phyloP scores from a whole-genome alignment of 176 grass and related monocot species.

The Areca catechu region DNA sequence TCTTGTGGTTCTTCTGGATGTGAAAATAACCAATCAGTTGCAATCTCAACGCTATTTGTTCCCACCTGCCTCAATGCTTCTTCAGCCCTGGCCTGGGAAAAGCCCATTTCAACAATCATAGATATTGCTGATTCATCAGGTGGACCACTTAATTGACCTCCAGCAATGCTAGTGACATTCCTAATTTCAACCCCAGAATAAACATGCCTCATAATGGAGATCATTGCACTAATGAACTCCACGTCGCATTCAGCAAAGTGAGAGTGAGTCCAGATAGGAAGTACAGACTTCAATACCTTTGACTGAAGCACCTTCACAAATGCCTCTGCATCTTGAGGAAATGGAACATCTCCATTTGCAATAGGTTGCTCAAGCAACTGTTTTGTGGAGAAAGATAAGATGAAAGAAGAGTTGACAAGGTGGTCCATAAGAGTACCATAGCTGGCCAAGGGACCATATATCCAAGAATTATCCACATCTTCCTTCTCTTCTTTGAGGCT shows the following conservation, averaged over 20 bases:
- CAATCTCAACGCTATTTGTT: conserved; percentile 91
- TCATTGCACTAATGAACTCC: conserved; percentile 75
- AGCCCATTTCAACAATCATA: conserved; percentile 96
- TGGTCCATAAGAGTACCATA: conserved; percentile 80
- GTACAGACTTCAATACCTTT: conserved; percentile 77
- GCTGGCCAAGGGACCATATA: conserved; percentile 75
- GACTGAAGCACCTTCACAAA: conserved; percentile 92
- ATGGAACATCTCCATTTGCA: conserved; percentile 46
- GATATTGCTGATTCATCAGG: conserved; percentile 89
- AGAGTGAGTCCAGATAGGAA: conserved; percentile 90
- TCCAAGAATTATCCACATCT: conserved; percentile 75
- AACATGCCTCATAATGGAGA: conserved; percentile 92
- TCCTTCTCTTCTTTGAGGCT: conserved; percentile 45
- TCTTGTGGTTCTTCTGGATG: conserved; percentile 93
- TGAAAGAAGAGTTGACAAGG: conserved; percentile 84
- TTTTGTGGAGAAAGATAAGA: conserved; percentile 69
- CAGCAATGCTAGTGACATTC: conserved; percentile 31
- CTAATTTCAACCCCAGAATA: conserved; percentile 88
- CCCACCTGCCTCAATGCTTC: conserved; percentile 90
- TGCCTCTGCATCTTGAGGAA: conserved; percentile 70
- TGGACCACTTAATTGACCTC: conserved; percentile 59
- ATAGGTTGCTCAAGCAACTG: conserved; percentile 97
- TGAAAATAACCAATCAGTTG: conserved; percentile 96
- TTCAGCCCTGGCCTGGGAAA: conserved; percentile 85
- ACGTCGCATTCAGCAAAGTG: conserved; percentile 78